Evolutionary conservation across 202 grass and related monocot genomes (phyloP).

Genomic region (Setaria viridis): DNA sequence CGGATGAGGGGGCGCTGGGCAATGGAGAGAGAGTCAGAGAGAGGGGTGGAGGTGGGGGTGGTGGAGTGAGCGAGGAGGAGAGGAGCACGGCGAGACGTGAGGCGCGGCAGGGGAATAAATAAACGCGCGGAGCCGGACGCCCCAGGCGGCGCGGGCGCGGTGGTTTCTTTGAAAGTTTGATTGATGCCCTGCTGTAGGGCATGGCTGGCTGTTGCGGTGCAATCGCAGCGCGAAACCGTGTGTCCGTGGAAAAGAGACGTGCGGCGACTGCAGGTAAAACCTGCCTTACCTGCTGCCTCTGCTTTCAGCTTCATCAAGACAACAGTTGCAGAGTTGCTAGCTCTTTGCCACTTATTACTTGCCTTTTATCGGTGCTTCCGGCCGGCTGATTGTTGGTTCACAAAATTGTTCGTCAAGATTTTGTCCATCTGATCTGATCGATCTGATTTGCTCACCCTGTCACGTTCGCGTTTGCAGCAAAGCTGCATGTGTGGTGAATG

Average conservation of each 20-base stretch:
- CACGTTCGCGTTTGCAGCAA: too few species aligned
- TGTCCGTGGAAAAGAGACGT: not conserved
- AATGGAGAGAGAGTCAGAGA: not conserved
- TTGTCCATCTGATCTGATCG: not conserved
- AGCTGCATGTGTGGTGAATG: conserved; percentile 5
- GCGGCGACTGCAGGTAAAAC: not conserved
- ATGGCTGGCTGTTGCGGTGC: conserved; percentile 3
- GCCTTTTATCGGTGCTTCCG: too few species aligned
- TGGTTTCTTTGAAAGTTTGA: not conserved
- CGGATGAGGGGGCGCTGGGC: not conserved
- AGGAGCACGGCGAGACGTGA: conserved; percentile 28
- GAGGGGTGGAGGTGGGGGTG: not conserved
- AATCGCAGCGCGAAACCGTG: not conserved
- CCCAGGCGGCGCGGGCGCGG: not conserved
- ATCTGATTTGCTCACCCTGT: too few species aligned
- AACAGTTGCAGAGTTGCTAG: too few species aligned
- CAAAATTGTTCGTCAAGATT: too few species aligned
- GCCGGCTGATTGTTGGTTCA: too few species aligned
- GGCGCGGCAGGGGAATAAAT: conserved; percentile 50
- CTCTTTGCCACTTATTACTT: too few species aligned
- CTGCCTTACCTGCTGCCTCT: not conserved
- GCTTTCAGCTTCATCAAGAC: too few species aligned
- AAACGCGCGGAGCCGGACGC: not conserved
- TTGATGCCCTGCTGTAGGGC: not conserved
- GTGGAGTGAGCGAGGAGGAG: not conserved